Evolutionary conservation across 148 eudicot species (phyloP).

Genomic region (Fagopyrum esculentum): DNA sequence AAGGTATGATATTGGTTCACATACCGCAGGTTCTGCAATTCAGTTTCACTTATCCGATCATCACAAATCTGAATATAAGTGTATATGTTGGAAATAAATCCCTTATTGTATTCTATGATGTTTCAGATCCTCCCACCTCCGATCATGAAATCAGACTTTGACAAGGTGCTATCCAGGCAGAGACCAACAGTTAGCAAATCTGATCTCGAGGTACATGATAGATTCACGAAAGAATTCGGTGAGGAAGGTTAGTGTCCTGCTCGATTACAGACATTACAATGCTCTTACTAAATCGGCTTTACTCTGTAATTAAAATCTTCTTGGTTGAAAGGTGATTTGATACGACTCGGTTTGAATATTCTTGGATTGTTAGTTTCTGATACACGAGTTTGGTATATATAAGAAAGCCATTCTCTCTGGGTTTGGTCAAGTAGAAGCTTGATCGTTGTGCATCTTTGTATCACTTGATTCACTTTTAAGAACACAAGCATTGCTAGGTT

Average conservation of each 20-base stretch:
- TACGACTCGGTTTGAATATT: neutral
- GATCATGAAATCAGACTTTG: conserved; percentile 69
- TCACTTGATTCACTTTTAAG: neutral
- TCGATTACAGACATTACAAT: neutral
- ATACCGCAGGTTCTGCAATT: neutral
- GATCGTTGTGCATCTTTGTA: neutral
- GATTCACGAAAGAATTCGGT: conserved; percentile 88
- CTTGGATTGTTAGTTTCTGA: neutral
- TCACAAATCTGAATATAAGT: neutral
- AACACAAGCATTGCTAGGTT: neutral
- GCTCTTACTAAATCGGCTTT: neutral
- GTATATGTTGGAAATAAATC: neutral
- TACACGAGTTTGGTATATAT: neutral
- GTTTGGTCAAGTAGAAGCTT: neutral
- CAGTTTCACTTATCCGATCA: too few species aligned
- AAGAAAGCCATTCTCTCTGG: neutral
- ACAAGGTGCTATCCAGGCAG: conserved; percentile 85
- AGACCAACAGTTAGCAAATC: conserved; percentile 92
- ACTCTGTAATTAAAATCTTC: neutral
- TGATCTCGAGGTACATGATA: conserved; percentile 88
- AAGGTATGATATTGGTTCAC: conserved; percentile 34
- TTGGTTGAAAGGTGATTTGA: neutral
- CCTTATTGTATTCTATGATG: neutral
- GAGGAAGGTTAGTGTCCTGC: conserved; percentile 59
- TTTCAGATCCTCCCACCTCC: conserved; percentile 90